These are phyloP conservation scores for Aspergillus sp. DNA, from an alignment of 2,329 filamentous ascomycete genomes.

Conservation along the genomic window DNA sequence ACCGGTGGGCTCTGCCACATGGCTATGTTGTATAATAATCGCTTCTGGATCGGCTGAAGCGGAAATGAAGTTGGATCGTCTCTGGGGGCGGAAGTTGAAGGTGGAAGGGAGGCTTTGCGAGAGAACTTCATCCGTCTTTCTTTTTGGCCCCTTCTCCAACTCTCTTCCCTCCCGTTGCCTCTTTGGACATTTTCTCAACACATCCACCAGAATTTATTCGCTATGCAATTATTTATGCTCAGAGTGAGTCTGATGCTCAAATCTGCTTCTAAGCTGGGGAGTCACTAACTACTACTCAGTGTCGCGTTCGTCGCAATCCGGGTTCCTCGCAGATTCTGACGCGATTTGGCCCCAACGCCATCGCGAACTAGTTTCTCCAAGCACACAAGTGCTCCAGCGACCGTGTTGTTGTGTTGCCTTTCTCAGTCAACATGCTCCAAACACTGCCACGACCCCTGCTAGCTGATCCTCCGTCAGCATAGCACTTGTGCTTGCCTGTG, in stretches of 20 bases:
- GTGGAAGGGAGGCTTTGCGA: background rate
- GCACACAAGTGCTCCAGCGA: background rate
- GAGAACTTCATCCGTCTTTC: background rate
- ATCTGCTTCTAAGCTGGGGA: background rate
- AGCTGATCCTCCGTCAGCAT: slow-evolving; percentile 1
- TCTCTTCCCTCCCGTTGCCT: background rate
- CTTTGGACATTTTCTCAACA: background rate
- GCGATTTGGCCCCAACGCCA: slow-evolving; percentile 12
- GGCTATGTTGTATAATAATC: background rate
- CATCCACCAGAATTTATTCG: background rate
- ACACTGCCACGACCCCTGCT: slow-evolving; percentile 3
- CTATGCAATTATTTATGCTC: background rate
- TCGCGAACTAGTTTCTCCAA: slow-evolving; percentile 6
- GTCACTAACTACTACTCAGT: background rate
- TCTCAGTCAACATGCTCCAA: background rate
- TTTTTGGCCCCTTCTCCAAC: background rate
- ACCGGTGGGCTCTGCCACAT: slow-evolving; percentile 1
- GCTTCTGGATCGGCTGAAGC: background rate
- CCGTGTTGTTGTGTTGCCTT: background rate
- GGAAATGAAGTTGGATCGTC: slow-evolving; percentile 1
- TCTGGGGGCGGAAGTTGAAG: slow-evolving; percentile 7
- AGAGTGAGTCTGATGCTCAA: background rate
- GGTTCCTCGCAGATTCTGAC: slow-evolving; percentile 5
- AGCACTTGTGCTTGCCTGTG: background rate
- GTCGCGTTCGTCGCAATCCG: background rate